A percentile compares a stretch with the other conserved stretches of the same genome.
Conservation (phyloP, 2,329 filamentous ascomycete genomes). For the Colletotrichum sp. region DNA sequence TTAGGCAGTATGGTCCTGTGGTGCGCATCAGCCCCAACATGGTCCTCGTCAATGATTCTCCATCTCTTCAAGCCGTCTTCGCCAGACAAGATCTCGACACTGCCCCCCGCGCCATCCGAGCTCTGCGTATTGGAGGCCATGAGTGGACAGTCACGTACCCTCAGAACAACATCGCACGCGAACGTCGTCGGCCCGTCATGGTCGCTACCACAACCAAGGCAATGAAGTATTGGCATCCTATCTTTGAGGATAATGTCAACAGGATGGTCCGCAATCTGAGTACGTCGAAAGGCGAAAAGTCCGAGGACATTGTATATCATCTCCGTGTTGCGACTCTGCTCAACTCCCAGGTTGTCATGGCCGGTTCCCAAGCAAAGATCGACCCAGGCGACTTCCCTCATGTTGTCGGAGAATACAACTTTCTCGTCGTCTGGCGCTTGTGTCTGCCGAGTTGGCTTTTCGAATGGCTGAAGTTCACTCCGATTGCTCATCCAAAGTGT, state of each 20-base stretch:
- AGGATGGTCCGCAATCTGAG: background rate
- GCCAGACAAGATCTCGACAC: slow-evolving; percentile 21
- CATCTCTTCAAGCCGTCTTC: slow-evolving; percentile 14
- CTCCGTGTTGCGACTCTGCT: background rate
- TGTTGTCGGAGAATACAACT: slow-evolving; percentile 24
- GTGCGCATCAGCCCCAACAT: slow-evolving; percentile 28
- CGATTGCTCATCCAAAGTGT: slow-evolving; percentile 10
- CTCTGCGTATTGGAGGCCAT: slow-evolving; percentile 23
- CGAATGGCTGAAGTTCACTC: slow-evolving; percentile 18
- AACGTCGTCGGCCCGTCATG: slow-evolving; percentile 24
- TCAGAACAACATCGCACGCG: slow-evolving; percentile 12
- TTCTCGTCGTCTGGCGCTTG: slow-evolving; percentile 21
- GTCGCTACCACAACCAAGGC: slow-evolving; percentile 21
- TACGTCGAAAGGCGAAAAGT: background rate
- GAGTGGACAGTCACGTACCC: slow-evolving; percentile 25
- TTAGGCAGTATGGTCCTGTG: slow-evolving; percentile 25
- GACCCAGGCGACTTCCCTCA: slow-evolving; percentile 9
- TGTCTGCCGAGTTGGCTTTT: slow-evolving; percentile 22
- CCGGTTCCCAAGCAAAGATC: background rate
- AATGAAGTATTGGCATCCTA: background rate
- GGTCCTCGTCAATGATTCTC: slow-evolving; percentile 27
- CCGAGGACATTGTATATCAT: background rate
- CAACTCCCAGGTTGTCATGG: background rate
- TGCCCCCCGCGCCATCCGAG: slow-evolving; percentile 20
- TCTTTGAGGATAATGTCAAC: background rate